phyloP scores from a whole-genome alignment of 1,139 yeast genomes.

The Kurtzmaniella quercitrusa region DNA sequence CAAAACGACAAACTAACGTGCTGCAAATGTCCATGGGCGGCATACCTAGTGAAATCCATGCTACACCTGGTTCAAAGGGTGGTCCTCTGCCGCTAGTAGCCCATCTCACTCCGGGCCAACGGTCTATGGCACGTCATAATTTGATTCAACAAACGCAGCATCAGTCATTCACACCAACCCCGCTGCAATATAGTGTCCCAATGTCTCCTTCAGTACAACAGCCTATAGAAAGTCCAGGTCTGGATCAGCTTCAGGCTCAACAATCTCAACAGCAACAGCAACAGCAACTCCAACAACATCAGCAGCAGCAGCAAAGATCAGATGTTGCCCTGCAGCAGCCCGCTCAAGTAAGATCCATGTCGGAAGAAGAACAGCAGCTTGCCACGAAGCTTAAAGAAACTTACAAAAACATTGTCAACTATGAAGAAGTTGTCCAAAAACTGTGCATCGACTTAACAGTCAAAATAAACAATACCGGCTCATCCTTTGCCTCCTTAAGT shows the following conservation, averaged over 20 bases:
- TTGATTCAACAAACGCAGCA: constrained; percentile 9
- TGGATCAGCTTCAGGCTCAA: background rate
- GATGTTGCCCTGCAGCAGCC: constrained; percentile 2
- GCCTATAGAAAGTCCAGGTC: constrained; percentile 2
- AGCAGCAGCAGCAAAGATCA: constrained; percentile 9
- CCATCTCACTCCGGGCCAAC: constrained; percentile 2
- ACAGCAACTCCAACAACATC: constrained; percentile 7
- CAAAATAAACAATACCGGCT: constrained; percentile 34
- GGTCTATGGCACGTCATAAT: constrained; percentile 9
- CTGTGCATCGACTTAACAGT: constrained; percentile 55
- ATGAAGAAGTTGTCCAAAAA: constrained; percentile 67
- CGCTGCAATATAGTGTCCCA: constrained; percentile 42
- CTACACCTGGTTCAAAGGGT: background rate
- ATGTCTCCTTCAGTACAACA: constrained; percentile 27
- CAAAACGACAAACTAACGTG: constrained; percentile 31
- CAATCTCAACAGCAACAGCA: constrained; percentile 3
- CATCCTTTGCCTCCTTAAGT: background rate
- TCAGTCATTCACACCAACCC: constrained; percentile 34
- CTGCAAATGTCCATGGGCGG: constrained; percentile 16
- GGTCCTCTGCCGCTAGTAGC: background rate
- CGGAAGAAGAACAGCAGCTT: constrained; percentile 66
- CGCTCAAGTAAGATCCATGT: constrained; percentile 32
- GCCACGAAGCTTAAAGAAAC: constrained; percentile 72
- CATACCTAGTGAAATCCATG: constrained; percentile 4
- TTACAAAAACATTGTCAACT: constrained; percentile 62